Evolutionary conservation across 495 filamentous ascomycete genomes (phyloP).

Genomic region (Extremus antarcticus): DNA sequence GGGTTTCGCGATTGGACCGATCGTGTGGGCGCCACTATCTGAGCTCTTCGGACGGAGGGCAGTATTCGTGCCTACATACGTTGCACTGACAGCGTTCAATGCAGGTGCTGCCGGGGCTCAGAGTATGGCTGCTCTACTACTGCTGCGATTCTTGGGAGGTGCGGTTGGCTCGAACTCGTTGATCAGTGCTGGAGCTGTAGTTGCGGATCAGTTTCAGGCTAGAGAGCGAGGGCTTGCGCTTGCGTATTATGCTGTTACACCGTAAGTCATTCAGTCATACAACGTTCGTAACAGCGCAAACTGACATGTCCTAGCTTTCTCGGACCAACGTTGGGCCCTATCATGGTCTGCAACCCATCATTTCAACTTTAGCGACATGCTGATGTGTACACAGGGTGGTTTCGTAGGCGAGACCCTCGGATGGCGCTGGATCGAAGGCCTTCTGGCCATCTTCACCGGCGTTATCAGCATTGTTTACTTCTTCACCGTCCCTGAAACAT

Average conservation of each 20-base stretch:
- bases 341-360: too few relatives aligned
- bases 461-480: not conserved
- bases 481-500: constrained; percentile 2
- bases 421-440: constrained; percentile 60
- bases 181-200: constrained; percentile 64
- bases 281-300: not conserved
- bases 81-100: constrained; percentile 57
- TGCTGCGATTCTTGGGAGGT: constrained; percentile 69
- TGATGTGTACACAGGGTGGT: constrained; percentile 50
- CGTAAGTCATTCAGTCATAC: not conserved
- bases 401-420: constrained; percentile 49
- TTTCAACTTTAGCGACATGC: too few relatives aligned
- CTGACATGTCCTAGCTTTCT: not conserved
- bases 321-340: not conserved
- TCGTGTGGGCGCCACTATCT: constrained; percentile 52
- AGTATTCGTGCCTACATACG: constrained; percentile 55
- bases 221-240: constrained; percentile 50
- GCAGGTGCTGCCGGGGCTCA: constrained; percentile 50
- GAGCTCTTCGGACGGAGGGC: constrained; percentile 66
- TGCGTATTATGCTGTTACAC: not conserved
- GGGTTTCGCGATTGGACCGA: constrained; percentile 56
- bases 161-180: constrained; percentile 65
- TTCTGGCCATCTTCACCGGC: constrained; percentile 37
- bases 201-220: constrained; percentile 62
- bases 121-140: constrained; percentile 54